Evolutionary conservation across 2,329 filamentous ascomycete genomes (phyloP).

Genomic region (Fusarium penzigii): DNA sequence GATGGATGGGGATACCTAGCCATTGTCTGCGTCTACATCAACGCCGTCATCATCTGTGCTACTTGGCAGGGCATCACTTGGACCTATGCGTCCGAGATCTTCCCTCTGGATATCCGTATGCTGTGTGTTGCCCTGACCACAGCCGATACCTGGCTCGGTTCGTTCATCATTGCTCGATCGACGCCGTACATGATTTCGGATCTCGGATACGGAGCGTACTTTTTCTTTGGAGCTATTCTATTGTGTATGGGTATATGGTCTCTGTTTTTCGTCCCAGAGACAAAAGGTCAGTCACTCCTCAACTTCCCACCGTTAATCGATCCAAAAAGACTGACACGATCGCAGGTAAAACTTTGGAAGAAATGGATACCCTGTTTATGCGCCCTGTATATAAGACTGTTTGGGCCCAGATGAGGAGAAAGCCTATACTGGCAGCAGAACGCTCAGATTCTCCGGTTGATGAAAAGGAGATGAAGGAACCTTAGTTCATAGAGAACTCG

Average conservation of each 20-base stretch:
- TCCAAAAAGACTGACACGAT: constrained; percentile 5
- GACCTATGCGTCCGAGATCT: constrained; percentile 50
- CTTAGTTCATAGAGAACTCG: constrained; percentile 5
- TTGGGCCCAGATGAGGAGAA: constrained; percentile 30
- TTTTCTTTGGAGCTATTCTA: constrained; percentile 51
- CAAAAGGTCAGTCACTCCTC: constrained; percentile 40
- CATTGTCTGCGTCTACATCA: constrained; percentile 48
- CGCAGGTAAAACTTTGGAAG: constrained; percentile 45
- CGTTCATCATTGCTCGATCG: constrained; percentile 41
- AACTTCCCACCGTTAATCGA: neutral
- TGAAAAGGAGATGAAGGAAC: constrained; percentile 23
- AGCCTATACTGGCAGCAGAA: constrained; percentile 13
- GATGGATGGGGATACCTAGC: constrained; percentile 45
- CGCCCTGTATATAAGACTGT: constrained; percentile 35
- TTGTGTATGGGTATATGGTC: constrained; percentile 48
- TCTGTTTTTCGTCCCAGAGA: constrained; percentile 53
- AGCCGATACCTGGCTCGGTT: constrained; percentile 40
- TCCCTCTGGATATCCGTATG: constrained; percentile 41
- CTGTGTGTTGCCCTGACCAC: constrained; percentile 37
- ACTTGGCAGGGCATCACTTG: constrained; percentile 46
- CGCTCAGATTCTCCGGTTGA: constrained; percentile 25
- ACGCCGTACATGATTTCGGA: constrained; percentile 44
- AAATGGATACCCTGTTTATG: constrained; percentile 42
- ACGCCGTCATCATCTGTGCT: constrained; percentile 40
- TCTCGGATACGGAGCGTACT: constrained; percentile 51